These are phyloP conservation scores for Emergomyces orientalis DNA, from an alignment of 2,329 filamentous ascomycete genomes.

Conservation along the genomic window DNA sequence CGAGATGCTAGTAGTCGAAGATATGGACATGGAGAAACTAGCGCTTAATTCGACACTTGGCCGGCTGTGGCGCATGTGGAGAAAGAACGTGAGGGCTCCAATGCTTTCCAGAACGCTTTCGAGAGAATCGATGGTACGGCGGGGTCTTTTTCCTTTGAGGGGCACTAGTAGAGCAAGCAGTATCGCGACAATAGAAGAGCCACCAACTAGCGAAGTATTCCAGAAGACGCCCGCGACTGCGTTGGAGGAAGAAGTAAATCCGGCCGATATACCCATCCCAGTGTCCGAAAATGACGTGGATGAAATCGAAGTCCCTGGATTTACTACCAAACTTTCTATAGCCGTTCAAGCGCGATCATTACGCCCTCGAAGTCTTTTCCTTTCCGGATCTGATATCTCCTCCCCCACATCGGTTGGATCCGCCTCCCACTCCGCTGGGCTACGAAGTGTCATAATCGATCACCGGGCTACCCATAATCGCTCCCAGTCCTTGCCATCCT, in stretches of 20 bases:
- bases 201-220: conserved; percentile 14
- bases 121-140: conserved; percentile 32
- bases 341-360: conserved; percentile 17
- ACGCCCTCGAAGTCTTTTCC: conserved; percentile 35
- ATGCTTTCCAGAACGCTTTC: conserved; percentile 34
- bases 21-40: conserved; percentile 85
- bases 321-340: conserved; percentile 35
- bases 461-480: conserved; percentile 9
- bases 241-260: conserved; percentile 29
- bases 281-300: conserved; percentile 58
- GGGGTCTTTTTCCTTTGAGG: conserved; percentile 18
- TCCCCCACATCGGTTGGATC: conserved; percentile 22
- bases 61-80: conserved; percentile 88
- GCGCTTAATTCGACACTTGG: conserved; percentile 83
- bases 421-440: conserved; percentile 20
- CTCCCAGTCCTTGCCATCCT: conserved; percentile 12
- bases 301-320: conserved; percentile 70
- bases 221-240: conserved; percentile 10
- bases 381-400: conserved; percentile 22
- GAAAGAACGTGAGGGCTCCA: conserved; percentile 53
- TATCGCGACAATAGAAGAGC: conserved; percentile 28
- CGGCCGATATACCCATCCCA: conserved; percentile 60
- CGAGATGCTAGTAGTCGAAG: conserved; percentile 65
- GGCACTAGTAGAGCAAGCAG: conserved; percentile 31
- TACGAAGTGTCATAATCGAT: neutral